Evolutionary conservation across 306 rosid genomes (phyloP).

Genomic region (Cucurbita maxima): DNA sequence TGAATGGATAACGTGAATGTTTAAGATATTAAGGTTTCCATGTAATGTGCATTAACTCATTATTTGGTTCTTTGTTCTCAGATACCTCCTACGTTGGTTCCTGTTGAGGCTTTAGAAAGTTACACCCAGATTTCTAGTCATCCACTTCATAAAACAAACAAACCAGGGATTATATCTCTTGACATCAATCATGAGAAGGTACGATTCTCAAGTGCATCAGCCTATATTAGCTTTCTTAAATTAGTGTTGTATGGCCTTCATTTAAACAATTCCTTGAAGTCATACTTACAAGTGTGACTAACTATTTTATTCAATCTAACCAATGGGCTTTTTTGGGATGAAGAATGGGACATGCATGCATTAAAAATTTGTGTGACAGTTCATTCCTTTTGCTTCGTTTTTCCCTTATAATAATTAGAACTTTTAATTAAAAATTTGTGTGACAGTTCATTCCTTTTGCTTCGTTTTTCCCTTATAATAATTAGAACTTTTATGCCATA

Average conservation of each 20-base stretch:
- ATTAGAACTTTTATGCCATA: not conserved
- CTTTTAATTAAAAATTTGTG: not conserved
- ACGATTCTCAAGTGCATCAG: not conserved
- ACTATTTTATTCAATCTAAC: not conserved
- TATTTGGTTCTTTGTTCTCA: slow-evolving; percentile 2
- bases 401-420: not conserved
- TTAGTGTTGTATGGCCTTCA: not conserved
- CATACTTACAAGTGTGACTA: not conserved
- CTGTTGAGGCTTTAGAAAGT: slow-evolving; percentile 62
- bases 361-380: not conserved
- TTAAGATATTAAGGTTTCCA: not conserved
- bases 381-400: not conserved
- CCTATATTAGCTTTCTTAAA: not conserved
- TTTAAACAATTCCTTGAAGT: not conserved
- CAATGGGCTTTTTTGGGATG: not conserved
- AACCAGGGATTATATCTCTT: slow-evolving; percentile 74
- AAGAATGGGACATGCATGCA: not conserved
- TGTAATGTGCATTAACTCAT: not conserved
- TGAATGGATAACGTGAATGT: not conserved
- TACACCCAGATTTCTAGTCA: slow-evolving; percentile 96
- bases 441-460: not conserved
- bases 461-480: not conserved
- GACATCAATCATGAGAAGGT: slow-evolving; percentile 75
- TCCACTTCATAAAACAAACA: slow-evolving; percentile 90
- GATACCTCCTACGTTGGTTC: slow-evolving; percentile 79